Evolutionary conservation across 2,329 filamentous ascomycete genomes (phyloP).

Genomic region (Pestalotiopsis sp.): DNA sequence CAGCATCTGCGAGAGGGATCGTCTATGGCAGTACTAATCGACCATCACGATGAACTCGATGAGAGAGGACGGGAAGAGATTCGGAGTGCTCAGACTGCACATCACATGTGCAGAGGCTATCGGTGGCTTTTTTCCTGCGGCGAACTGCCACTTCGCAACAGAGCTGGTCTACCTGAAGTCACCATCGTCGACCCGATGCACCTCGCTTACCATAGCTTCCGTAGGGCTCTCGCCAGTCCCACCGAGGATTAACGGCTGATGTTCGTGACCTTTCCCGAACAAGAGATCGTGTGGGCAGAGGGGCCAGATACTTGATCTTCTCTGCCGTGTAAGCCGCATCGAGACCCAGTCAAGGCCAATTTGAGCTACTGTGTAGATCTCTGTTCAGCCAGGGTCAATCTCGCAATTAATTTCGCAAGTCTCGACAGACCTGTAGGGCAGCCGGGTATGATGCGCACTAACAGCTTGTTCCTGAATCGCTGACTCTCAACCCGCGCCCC

Average conservation of each 20-base stretch:
- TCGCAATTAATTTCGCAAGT: background rate
- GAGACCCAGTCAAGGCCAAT: background rate
- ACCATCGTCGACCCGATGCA: background rate
- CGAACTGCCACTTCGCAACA: background rate
- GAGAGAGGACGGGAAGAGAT: background rate
- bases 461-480: background rate
- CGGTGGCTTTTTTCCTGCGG: background rate
- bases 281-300: background rate
- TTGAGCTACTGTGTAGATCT: background rate
- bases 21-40: background rate
- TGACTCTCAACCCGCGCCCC: background rate
- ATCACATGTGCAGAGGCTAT: no score
- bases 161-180: background rate
- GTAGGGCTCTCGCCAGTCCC: background rate
- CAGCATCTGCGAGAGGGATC: background rate
- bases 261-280: background rate
- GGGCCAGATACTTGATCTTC: background rate
- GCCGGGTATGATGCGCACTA: background rate
- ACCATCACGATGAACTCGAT: background rate
- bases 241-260: background rate
- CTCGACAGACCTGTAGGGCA: background rate
- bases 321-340: background rate
- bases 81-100: background rate
- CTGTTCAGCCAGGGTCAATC: background rate
- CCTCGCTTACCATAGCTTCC: background rate